These are phyloP conservation scores for Wickerhamomyces rabaulensis DNA, from an alignment of 805 yeast genomes.

Conservation along the genomic window DNA sequence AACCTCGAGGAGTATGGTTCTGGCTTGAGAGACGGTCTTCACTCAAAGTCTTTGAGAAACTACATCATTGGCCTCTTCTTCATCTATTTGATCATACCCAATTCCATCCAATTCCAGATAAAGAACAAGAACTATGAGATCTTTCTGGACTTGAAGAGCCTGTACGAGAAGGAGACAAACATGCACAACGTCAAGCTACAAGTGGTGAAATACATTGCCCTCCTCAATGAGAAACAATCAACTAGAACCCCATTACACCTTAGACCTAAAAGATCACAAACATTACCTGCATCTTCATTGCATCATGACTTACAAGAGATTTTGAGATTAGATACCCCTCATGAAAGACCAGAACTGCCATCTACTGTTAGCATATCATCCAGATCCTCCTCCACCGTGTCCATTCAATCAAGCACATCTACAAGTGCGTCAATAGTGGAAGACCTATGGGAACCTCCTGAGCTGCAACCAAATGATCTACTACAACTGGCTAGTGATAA, in stretches of 20 bases:
- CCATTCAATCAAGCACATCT: slow-evolving; percentile 5
- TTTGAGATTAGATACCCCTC: slow-evolving; percentile 3
- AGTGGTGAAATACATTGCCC: slow-evolving; percentile 28
- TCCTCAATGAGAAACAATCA: slow-evolving; percentile 17
- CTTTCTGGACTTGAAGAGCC: slow-evolving; percentile 29
- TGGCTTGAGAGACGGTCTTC: slow-evolving; percentile 13
- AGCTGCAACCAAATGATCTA: slow-evolving; percentile 34
- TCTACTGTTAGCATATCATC: background rate
- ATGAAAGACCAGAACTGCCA: background rate
- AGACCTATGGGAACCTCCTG: slow-evolving; percentile 34
- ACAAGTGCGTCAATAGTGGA: slow-evolving; percentile 19
- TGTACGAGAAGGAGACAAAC: slow-evolving; percentile 31
- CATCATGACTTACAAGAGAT: slow-evolving; percentile 12
- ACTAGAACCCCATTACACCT: background rate
- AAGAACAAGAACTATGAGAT: slow-evolving; percentile 34
- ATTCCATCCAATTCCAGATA: slow-evolving; percentile 34
- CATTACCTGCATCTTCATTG: slow-evolving; percentile 21
- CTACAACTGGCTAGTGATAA: slow-evolving; percentile 26
- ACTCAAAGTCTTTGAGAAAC: slow-evolving; percentile 26
- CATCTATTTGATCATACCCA: slow-evolving; percentile 32
- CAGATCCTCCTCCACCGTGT: background rate
- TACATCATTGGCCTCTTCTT: slow-evolving; percentile 34
- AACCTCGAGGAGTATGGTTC: slow-evolving; percentile 28
- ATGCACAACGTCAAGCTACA: slow-evolving; percentile 35
- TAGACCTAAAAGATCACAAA: slow-evolving; percentile 27